phyloP scores from a whole-genome alignment of 768 basidiomycete genomes.

The Termitomyces heimii region DNA sequence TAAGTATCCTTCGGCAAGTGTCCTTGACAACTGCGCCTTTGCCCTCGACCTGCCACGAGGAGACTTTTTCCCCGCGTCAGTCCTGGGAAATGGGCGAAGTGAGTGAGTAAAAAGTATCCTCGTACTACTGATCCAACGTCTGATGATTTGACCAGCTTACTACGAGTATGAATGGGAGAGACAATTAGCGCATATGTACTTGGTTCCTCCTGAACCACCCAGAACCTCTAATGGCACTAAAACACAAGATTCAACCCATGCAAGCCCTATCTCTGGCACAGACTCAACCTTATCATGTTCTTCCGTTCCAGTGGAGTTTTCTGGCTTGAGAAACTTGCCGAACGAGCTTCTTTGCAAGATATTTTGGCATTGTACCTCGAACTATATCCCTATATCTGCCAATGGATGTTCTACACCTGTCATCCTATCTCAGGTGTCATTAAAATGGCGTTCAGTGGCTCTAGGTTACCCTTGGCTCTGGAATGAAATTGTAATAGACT shows the following conservation, averaged over 20 bases:
- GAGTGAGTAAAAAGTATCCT: background rate
- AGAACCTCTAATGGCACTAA: background rate
- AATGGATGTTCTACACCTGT: background rate
- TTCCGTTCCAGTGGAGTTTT: background rate
- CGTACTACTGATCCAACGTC: background rate
- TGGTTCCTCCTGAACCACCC: background rate
- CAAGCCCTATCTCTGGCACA: background rate
- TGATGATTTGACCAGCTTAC: background rate
- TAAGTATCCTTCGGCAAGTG: background rate
- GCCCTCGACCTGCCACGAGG: background rate
- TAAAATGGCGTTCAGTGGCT: slow-evolving; percentile 6
- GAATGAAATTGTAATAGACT: slow-evolving; percentile 8
- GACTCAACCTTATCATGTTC: background rate
- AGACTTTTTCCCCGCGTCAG: background rate
- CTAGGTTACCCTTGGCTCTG: slow-evolving; percentile 4
- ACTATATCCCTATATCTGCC: background rate
- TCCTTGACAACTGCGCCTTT: background rate
- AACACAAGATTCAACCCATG: background rate
- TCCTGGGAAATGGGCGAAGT: slow-evolving; percentile 2
- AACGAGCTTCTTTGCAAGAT: slow-evolving; percentile 9
- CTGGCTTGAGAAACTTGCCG: background rate
- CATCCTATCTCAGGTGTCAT: slow-evolving; percentile 3
- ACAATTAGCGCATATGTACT: background rate
- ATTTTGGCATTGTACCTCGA: slow-evolving; percentile 1
- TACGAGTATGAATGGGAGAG: slow-evolving; percentile 5